phyloP scores from a whole-genome alignment of 805 yeast species.

The Metschnikowia continentalis region DNA sequence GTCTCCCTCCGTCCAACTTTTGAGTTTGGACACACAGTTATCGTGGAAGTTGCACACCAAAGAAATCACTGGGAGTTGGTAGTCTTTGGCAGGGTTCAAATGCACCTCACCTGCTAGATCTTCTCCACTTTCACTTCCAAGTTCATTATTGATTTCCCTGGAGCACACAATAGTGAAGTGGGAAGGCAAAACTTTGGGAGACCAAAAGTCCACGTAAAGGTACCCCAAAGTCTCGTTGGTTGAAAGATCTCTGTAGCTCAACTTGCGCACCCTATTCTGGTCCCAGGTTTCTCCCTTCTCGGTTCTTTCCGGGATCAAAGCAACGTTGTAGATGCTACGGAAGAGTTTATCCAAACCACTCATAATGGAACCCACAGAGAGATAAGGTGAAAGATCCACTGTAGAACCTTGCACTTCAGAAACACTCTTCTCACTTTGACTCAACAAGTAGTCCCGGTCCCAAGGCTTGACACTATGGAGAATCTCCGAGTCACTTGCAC shows the following conservation, averaged over 20 bases:
- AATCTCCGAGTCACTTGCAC: slow-evolving; percentile 34
- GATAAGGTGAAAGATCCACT: slow-evolving; percentile 60
- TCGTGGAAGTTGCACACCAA: slow-evolving; percentile 75
- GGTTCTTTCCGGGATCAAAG: slow-evolving; percentile 62
- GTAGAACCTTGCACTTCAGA: slow-evolving; percentile 23
- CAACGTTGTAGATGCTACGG: slow-evolving; percentile 68
- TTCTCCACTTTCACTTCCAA: slow-evolving; percentile 26
- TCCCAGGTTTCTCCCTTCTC: slow-evolving; percentile 83
- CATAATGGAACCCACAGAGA: slow-evolving; percentile 82
- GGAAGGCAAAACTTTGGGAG: slow-evolving; percentile 78
- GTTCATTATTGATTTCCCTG: slow-evolving; percentile 56
- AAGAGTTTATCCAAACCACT: slow-evolving; percentile 76
- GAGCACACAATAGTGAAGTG: slow-evolving; percentile 95
- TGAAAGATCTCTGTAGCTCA: slow-evolving; percentile 64
- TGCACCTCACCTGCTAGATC: slow-evolving; percentile 26
- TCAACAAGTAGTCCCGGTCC: slow-evolving; percentile 74
- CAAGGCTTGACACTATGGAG: slow-evolving; percentile 65
- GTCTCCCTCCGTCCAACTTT: slow-evolving; percentile 23
- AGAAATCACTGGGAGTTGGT: slow-evolving; percentile 87
- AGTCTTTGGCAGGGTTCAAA: slow-evolving; percentile 43
- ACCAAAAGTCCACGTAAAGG: slow-evolving; percentile 84
- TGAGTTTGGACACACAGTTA: slow-evolving; percentile 15
- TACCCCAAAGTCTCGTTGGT: slow-evolving; percentile 61
- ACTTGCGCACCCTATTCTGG: slow-evolving; percentile 67
- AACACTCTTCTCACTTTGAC: slow-evolving; percentile 14